phyloP scores from a whole-genome alignment of 2,329 filamentous ascomycete species.

The Claviceps maximensis region DNA sequence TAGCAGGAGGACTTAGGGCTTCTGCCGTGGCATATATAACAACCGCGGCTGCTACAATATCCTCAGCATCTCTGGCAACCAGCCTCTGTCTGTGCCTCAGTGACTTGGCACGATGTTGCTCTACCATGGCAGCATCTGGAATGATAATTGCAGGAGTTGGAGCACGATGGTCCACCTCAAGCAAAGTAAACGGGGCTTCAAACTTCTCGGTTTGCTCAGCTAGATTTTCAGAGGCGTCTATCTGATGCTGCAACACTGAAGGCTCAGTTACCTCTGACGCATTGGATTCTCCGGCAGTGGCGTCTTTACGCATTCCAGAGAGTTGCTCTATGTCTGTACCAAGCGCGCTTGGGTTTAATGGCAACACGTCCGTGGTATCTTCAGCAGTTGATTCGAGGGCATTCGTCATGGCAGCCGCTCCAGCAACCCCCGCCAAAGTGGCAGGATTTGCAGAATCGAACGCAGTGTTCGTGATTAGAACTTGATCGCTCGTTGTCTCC shows the following conservation, averaged over 20 bases:
- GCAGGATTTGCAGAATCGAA: neutral
- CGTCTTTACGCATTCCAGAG: neutral
- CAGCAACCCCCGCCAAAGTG: neutral
- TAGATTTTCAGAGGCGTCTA: neutral
- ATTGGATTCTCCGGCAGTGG: neutral
- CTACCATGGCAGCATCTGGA: constrained; percentile 26
- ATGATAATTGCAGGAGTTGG: constrained; percentile 34
- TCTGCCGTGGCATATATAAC: constrained; percentile 39
- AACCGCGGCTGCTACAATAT: constrained; percentile 39
- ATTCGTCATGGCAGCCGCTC: neutral
- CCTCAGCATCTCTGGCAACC: constrained; percentile 34
- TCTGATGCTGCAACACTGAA: neutral
- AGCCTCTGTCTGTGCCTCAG: constrained; percentile 32
- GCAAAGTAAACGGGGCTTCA: neutral
- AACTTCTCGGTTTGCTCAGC: neutral
- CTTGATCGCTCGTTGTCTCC: neutral
- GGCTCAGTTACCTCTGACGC: neutral
- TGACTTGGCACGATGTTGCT: constrained; percentile 28
- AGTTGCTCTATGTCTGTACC: neutral
- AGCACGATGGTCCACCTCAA: constrained; percentile 15
- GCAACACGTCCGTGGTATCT: neutral
- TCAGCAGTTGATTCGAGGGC: neutral
- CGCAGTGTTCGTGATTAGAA: neutral
- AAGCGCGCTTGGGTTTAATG: neutral
- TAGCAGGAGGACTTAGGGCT: constrained; percentile 28